Percentiles rank a stretch among this genome's conserved stretches.
These are phyloP conservation scores for Hypoxylon trugodes DNA, from an alignment of 495 filamentous ascomycete species.

Conservation along the genomic window DNA sequence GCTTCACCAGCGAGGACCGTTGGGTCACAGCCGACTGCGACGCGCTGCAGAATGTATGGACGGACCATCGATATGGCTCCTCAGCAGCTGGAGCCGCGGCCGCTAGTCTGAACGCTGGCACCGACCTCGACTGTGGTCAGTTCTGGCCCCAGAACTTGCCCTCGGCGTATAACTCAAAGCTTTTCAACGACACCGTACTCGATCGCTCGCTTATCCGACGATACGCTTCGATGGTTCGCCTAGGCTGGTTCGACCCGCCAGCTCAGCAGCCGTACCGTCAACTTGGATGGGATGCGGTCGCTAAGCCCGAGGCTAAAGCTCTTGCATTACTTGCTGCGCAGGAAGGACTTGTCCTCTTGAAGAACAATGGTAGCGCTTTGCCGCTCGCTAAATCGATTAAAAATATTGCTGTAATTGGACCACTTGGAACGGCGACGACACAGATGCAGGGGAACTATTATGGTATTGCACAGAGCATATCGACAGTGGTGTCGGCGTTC, in stretches of 20 bases:
- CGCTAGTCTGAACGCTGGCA: slow-evolving; percentile 65
- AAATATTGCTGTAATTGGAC: slow-evolving; percentile 65
- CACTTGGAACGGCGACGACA: slow-evolving; percentile 65
- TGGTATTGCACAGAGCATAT: slow-evolving; percentile 64
- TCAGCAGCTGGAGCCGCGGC: slow-evolving; percentile 59
- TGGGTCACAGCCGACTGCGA: slow-evolving; percentile 68
- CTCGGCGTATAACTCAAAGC: slow-evolving; percentile 45
- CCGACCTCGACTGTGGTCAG: slow-evolving; percentile 68
- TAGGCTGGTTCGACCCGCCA: slow-evolving; percentile 68
- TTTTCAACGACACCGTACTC: slow-evolving; percentile 51
- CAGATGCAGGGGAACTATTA: slow-evolving; percentile 71
- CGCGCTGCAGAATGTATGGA: slow-evolving; percentile 65
- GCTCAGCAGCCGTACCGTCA: slow-evolving; percentile 57
- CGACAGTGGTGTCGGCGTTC: slow-evolving; percentile 60
- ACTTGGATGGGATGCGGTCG: slow-evolving; percentile 62
- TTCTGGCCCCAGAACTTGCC: slow-evolving; percentile 62
- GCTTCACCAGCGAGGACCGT: slow-evolving; percentile 58
- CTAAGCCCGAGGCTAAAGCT: slow-evolving; percentile 58
- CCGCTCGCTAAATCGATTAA: slow-evolving; percentile 54
- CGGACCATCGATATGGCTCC: slow-evolving; percentile 61
- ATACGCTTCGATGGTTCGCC: slow-evolving; percentile 62
- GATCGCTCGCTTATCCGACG: slow-evolving; percentile 63
- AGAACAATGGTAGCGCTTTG: slow-evolving; percentile 64
- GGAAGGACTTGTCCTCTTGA: slow-evolving; percentile 66
- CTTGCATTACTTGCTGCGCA: slow-evolving; percentile 67